A percentile compares a stretch with the other conserved stretches of the same genome.
These are phyloP conservation scores for Nemania abortiva DNA, from an alignment of 2,329 filamentous ascomycete species.

Conservation along the genomic window DNA sequence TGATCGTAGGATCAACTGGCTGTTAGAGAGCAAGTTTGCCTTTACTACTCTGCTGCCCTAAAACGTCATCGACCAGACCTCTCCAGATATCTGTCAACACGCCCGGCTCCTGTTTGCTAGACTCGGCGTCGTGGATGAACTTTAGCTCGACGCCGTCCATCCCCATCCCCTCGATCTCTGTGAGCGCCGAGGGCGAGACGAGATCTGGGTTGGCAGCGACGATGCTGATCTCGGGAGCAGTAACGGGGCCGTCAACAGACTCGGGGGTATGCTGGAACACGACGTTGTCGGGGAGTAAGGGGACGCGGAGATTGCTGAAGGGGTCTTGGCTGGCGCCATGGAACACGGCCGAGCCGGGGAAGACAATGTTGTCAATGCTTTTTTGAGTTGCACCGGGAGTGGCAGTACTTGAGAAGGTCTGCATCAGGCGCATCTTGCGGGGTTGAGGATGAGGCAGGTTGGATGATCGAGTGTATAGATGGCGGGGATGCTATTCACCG, in stretches of 20 bases:
- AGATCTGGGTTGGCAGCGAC: slow-evolving; percentile 69
- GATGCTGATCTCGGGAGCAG: slow-evolving; percentile 63
- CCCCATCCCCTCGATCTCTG: slow-evolving; percentile 69
- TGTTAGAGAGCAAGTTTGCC: slow-evolving; percentile 47
- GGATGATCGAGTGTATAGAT: slow-evolving; percentile 53
- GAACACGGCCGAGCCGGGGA: slow-evolving; percentile 61
- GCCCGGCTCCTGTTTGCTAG: slow-evolving; percentile 53
- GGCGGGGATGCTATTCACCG: slow-evolving; percentile 46
- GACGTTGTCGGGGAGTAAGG: slow-evolving; percentile 71
- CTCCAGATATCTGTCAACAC: slow-evolving; percentile 69
- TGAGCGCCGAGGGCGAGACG: slow-evolving; percentile 63
- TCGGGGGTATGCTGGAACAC: slow-evolving; percentile 59
- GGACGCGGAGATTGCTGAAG: slow-evolving; percentile 63
- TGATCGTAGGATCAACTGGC: slow-evolving; percentile 21
- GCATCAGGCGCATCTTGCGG: slow-evolving; percentile 69
- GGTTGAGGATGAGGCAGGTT: slow-evolving; percentile 53
- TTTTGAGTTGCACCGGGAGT: slow-evolving; percentile 49
- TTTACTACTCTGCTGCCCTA: slow-evolving; percentile 47
- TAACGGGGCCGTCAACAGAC: slow-evolving; percentile 56
- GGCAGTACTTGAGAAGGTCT: slow-evolving; percentile 67
- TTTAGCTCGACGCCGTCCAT: slow-evolving; percentile 68
- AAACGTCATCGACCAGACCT: slow-evolving; percentile 64
- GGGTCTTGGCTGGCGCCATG: slow-evolving; percentile 48
- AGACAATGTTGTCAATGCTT: slow-evolving; percentile 65
- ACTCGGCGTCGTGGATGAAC: slow-evolving; percentile 58